Evolutionary conservation across 2,329 filamentous ascomycete genomes (phyloP), one percentile per base, ranked within the genome.

Genomic region (Zymoseptoria passerinii): DNA sequence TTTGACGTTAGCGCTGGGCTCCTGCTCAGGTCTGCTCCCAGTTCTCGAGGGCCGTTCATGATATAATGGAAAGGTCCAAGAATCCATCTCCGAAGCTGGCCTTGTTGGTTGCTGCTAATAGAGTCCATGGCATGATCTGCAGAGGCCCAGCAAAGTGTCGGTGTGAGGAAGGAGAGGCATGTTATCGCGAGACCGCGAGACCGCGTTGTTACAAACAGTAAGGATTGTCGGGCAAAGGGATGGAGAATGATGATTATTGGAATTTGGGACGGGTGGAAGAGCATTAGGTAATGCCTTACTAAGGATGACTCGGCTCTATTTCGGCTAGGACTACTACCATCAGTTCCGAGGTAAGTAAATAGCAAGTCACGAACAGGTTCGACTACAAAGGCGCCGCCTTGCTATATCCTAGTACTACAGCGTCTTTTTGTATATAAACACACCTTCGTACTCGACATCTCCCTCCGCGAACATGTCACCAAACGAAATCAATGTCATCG

Each of bases 401-500:
- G n/a, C n/a, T n/a, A n/a, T n/a, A n/a, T n/a, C n/a, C n/a, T n/a
- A n/a, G n/a, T n/a, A n/a, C n/a, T n/a, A n/a, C n/a, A n/a, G n/a
- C n/a, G n/a, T n/a, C n/a, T n/a, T n/a, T n/a, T n/a, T n/a, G n/a
- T n/a, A n/a, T n/a, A n/a, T n/a, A n/a, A n/a, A n/a, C n/a, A n/a
- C n/a, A n/a, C n/a, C n/a, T n/a, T n/a, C n/a, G n/a, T n/a, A n/a
- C n/a, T n/a, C n/a, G n/a, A n/a, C n/a, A n/a, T n/a, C n/a, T n/a
- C n/a, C n/a, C n/a, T n/a, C n/a, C n/a, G n/a, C n/a, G n/a, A n/a
- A n/a, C n/a, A n/a, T 63, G 61, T 23, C 61, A 8, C 57, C 58
- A 29, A 55, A 52, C 54, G 57, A 58, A 40, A 53, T 63, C 59
- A 63, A 55, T 55, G 53, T 61, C n/a, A 55, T 63, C 20, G 61